Base-by-base conservation (phyloP, 345 rosid species). In the Citrus cavaleriei region DNA sequence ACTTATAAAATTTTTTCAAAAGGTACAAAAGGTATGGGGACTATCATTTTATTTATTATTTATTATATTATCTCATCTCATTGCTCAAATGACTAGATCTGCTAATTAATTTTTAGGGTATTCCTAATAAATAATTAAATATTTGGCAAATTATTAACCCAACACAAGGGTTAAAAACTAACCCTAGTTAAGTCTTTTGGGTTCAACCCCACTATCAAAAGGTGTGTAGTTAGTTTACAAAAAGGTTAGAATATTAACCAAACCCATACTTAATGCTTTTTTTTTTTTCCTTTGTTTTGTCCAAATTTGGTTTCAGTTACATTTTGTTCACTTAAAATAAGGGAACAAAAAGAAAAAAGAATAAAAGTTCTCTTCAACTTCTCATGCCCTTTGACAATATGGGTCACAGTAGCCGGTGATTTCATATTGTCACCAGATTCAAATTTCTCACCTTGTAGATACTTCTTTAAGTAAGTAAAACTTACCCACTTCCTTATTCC, bases 171-270 rank as follows among this genome's bases (percentile, higher is more conserved):
- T 83, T 62, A 74, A 74, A 81, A 67, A 25, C 28, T 79, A 83
- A 83, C 89, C 78, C n/a, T 66, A 46, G 83, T 86, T 83, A 74
- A 71, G 61, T 10, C 51, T 0, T 63, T 51, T 70, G n/a, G 37
- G n/a, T 42, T 72, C 61, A 60, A 25, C 27, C 14, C 37, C 63
- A 65, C 62, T 76, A 70, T 46, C 37, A 83, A 79, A 79, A 83
- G 68, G 69, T 70, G 58, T 72, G 49, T 58, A 55, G 49, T 72
- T 74, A 6, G 63, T 28, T 72, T 38, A 24, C 55, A 63, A 46
- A 67, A 80, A 78, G 9, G 30, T 32, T 38, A 32, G 49, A 76
- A 59, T 30, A 76, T 77, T 59, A 63, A 75, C 72, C 81, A 78
- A 75, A 60, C 77, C 70, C 63, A 69, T 54, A 57, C 81, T 78